Evolutionary conservation across 2,329 filamentous ascomycete genomes (phyloP), one percentile per base, ranked within the genome.

Genomic region (Byssothecium circinans): DNA sequence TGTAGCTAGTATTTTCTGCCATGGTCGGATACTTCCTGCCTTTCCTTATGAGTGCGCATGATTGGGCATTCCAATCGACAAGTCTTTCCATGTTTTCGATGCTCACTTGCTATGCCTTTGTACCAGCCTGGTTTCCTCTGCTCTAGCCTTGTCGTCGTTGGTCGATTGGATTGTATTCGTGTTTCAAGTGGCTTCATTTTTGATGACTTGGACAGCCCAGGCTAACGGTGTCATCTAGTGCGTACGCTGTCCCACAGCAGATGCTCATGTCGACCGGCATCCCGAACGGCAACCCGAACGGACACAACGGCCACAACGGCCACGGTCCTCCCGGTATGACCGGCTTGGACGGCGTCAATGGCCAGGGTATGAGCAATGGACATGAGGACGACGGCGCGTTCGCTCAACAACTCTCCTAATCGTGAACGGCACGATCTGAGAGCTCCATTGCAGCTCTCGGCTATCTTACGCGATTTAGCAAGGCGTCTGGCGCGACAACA

Each of bases 21-120:
- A 61, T 52, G 55, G 58, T 57, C 55, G 61, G 60, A 56, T 58
- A 53, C 54, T 65, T 67, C 62, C 59, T 67, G 60, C 60, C 56
- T 65, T 65, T 63, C 59, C 57, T 64, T 64, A 61, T 52, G 54
- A 59, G 56, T 64, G 62, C 57, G 67, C 63, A 67, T 66, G 66
- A 67, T 63, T 66, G 65, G n/a, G 61, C 60, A 57, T 64, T 62
- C 65, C 63, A 69, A 67, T 70, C 61, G 60, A 60, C 54, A 65
- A 64, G 52, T 58, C 52, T 59, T 57, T 46, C 36, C 33, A 48
- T 52, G 43, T 54, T 62, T 58, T 49, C 50, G 36, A 49, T 61
- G 60, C 56, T 63, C 63, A 52, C 55, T 62, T 62, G 56, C 60
- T 65, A 60, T 52, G 61, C 58, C 52, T 61, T 55, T 62, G 52